These are phyloP conservation scores for Diaporthe helianthi DNA, from an alignment of 2,329 filamentous ascomycete species.

Conservation along the genomic window DNA sequence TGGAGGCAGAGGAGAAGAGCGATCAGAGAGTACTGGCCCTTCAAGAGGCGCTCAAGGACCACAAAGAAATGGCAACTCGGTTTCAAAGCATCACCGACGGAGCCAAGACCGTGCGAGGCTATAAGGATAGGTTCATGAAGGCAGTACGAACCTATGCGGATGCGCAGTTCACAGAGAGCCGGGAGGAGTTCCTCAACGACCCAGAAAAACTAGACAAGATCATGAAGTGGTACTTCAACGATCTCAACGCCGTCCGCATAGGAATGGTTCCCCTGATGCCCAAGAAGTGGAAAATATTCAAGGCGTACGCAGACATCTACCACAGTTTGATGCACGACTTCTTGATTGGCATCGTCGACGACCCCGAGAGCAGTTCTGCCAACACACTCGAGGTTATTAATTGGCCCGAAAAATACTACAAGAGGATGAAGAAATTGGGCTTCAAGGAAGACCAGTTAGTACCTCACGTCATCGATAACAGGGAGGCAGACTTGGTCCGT, in stretches of 20 bases:
- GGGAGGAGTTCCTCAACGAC: conserved; percentile 81
- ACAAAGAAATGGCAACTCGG: conserved; percentile 89
- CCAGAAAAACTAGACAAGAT: conserved; percentile 84
- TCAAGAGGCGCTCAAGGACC: conserved; percentile 93
- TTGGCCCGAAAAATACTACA: conserved; percentile 95
- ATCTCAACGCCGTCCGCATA: conserved; percentile 91
- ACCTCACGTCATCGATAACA: conserved; percentile 88
- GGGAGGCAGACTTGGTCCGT: conserved; percentile 87
- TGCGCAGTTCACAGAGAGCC: conserved; percentile 74
- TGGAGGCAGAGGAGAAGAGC: conserved; percentile 95
- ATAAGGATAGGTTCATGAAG: conserved; percentile 93
- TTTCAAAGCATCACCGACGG: conserved; percentile 97
- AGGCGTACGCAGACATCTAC: conserved; percentile 89
- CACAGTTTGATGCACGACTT: conserved; percentile 97
- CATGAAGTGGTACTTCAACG: conserved; percentile 97
- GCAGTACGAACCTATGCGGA: conserved; percentile 78
- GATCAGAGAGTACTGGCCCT: conserved; percentile 90
- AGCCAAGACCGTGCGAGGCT: conserved; percentile 88
- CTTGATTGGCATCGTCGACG: conserved; percentile 81
- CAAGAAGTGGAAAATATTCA: conserved; percentile 94
- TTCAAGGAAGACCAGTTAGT: conserved; percentile 77
- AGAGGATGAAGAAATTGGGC: conserved; percentile 91
- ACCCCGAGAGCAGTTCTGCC: conserved; percentile 81
- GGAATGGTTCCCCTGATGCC: conserved; percentile 93
- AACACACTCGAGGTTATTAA: conserved; percentile 92